Evolutionary conservation across 257 asterid species (phyloP).

Genomic region (Cordia subcordata): DNA sequence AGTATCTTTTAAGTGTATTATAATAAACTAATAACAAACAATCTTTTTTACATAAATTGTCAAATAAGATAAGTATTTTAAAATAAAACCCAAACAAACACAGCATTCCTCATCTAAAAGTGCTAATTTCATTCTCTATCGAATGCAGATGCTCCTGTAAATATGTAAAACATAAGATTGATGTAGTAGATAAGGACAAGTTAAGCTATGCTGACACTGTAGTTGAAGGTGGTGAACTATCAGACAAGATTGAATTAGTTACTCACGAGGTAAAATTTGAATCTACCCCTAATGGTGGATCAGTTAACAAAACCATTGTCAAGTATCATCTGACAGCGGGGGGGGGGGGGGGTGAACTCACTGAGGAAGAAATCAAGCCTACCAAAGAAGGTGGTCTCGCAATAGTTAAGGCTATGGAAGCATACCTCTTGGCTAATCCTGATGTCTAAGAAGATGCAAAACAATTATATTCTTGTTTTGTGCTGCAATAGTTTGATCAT

Average conservation of each 20-base stretch:
- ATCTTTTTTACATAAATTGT: too few relatives aligned
- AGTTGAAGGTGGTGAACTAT: slow-evolving; percentile 15
- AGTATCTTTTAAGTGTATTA: too few relatives aligned
- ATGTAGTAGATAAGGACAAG: slow-evolving; percentile 14
- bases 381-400: slow-evolving; percentile 3
- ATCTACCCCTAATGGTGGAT: slow-evolving; percentile 17
- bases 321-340: slow-evolving; percentile 9
- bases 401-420: slow-evolving; percentile 16
- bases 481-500: not conserved
- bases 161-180: slow-evolving; percentile 14
- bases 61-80: too few relatives aligned
- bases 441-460: not conserved
- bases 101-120: slow-evolving; percentile 7
- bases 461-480: too few relatives aligned
- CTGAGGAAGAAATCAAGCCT: slow-evolving; percentile 16
- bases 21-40: too few relatives aligned
- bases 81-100: too few relatives aligned
- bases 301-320: slow-evolving; percentile 7
- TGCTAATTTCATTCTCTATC: not conserved
- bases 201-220: slow-evolving; percentile 10
- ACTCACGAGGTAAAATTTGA: slow-evolving; percentile 11
- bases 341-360: slow-evolving; percentile 7
- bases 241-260: slow-evolving; percentile 13
- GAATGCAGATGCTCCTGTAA: slow-evolving; percentile 9
- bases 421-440: slow-evolving; percentile 16